These are phyloP conservation scores for Pulicaria dysenterica DNA, from an alignment of 129 eudicot genomes.

Conservation along the genomic window DNA sequence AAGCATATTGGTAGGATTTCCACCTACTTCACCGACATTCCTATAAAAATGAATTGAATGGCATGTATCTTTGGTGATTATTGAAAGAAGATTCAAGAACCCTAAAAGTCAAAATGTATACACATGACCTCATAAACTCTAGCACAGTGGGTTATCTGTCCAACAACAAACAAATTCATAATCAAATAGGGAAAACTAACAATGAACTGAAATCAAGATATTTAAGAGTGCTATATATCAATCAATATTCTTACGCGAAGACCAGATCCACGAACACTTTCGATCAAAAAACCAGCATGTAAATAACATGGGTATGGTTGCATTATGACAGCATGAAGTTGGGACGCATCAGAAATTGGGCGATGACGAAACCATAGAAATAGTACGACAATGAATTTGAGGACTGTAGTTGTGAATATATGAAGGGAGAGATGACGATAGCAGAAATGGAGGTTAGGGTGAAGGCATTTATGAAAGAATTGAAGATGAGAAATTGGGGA, in stretches of 20 bases:
- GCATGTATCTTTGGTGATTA: not conserved
- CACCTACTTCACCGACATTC: conserved; percentile 35
- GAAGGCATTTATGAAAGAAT: conserved; percentile 25
- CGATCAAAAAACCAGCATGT: conserved; percentile 14
- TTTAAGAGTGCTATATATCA: conserved; percentile 19
- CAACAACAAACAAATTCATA: conserved; percentile 25
- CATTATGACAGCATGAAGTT: not conserved
- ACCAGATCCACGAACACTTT: conserved; percentile 20
- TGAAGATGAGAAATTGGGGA: conserved; percentile 17
- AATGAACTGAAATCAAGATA: conserved; percentile 11
- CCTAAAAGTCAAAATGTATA: conserved; percentile 25
- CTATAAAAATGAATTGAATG: not conserved
- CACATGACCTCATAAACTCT: conserved; percentile 39
- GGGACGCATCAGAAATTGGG: conserved; percentile 26
- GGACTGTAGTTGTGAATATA: conserved; percentile 19
- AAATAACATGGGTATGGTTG: not conserved
- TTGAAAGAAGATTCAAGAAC: conserved; percentile 20
- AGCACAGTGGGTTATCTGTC: conserved; percentile 59
- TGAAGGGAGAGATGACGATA: conserved; percentile 16
- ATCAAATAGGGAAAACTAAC: conserved; percentile 12
- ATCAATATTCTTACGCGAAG: conserved; percentile 21
- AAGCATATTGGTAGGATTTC: conserved; percentile 33
- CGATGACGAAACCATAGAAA: not conserved
- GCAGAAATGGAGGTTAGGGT: conserved; percentile 25
- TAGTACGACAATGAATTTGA: not conserved